Base-by-base conservation (phyloP, 2,329 filamentous ascomycete species). In the Venturia pyrina region DNA sequence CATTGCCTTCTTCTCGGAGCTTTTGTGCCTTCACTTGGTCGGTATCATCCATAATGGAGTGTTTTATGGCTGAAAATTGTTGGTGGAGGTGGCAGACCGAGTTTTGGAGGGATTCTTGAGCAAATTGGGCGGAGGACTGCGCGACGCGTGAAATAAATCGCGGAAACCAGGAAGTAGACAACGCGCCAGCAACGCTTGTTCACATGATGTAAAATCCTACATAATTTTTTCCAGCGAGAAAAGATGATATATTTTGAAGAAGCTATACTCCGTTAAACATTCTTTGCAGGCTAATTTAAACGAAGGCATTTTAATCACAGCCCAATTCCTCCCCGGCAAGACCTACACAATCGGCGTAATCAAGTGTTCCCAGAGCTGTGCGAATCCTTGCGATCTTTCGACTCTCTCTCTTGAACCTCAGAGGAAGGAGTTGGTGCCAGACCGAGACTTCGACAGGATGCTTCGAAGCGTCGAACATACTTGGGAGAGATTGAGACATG, bases 391-490 rank as follows among this genome's bases (percentile, higher is more conserved):
- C 56, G 50, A 66, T 66, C 32, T 37, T 66, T 40, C 64, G 37
- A 5, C 46, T n/a, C n/a, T 66, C 64, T 62, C 64, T 34, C 32
- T 66, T 66, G n/a, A 62, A 34, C 37, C 64, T 43, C 56, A 62
- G 19, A 34, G 64, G 64, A 24, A 66, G 64, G 6, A 66, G 57
- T 40, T 66, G 64, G 19, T 53, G 32, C 64, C 64, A 66, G 28
- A 66, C 57, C 21, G 32, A 32, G 3, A 66, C 60, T 32, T 66
- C 64, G 10, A 66, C 10, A 5, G 24, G 40, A 21, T 57, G 24
- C 59, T 62, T 66, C 15, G 62, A 21, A 17, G 21, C 40, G 15
- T 66, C 32, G 40, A 66, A 65, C 28, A 65, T 37, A n/a, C 7
- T 34, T 5, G 43, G 50, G 21, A 53, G 10, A 53, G 10, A 6